Evolutionary conservation across 2,329 filamentous ascomycete species (phyloP).

Genomic region (Arachnomyces sp.): DNA sequence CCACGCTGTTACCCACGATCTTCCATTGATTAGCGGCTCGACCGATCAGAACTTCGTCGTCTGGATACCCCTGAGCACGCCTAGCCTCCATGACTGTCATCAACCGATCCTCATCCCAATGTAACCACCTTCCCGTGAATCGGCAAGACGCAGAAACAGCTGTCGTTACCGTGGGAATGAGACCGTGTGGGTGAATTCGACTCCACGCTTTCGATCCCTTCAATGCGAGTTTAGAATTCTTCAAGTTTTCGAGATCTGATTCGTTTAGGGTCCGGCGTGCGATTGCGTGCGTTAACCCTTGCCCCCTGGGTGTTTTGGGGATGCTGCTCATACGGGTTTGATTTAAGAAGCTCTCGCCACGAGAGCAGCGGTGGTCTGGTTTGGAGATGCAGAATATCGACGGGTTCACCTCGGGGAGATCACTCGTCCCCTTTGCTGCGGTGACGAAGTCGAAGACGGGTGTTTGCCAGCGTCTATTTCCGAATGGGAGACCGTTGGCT

Average conservation of each 20-base stretch:
- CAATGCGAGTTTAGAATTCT: conserved; percentile 1
- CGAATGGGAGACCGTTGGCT: conserved; percentile 54
- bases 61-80: conserved; percentile 61
- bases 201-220: conserved; percentile 9
- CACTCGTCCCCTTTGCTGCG: conserved; percentile 45
- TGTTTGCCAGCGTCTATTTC: conserved; percentile 39
- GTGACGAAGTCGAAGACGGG: conserved; percentile 53
- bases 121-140: conserved; percentile 48
- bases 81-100: conserved; percentile 59
- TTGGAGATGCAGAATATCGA: conserved; percentile 52
- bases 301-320: conserved; percentile 42
- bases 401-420: conserved; percentile 59
- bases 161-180: conserved; percentile 60
- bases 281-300: conserved; percentile 13
- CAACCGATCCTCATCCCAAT: conserved; percentile 57
- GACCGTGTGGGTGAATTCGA: conserved; percentile 32
- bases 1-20: conserved; percentile 69
- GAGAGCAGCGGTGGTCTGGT: conserved; percentile 58
- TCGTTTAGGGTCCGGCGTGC: conserved; percentile 6
- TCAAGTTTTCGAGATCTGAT: conserved; percentile 25
- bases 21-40: conserved; percentile 47
- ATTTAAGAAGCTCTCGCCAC: conserved; percentile 30
- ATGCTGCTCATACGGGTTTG: conserved; percentile 48
- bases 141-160: conserved; percentile 43
- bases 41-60: conserved; percentile 63